phyloP scores from a whole-genome alignment of 148 eudicot genomes.

The Rhododendron simsii region DNA sequence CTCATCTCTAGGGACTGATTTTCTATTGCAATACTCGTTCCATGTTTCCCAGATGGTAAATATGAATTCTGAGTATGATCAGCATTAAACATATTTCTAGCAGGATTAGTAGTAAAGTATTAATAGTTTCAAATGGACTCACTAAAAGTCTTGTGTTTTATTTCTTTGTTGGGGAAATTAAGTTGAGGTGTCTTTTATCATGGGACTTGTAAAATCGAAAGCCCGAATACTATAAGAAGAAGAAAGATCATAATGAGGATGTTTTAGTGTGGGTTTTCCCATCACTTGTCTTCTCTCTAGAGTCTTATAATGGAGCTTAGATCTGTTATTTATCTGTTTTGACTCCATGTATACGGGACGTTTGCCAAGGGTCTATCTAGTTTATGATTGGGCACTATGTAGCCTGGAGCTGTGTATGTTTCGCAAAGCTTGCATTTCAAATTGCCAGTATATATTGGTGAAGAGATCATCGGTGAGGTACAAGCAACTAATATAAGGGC shows the following conservation, averaged over 20 bases:
- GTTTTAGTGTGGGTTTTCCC: background rate
- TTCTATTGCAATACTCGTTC: background rate
- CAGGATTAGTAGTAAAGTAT: background rate
- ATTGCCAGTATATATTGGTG: constrained; percentile 64
- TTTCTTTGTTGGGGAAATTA: background rate
- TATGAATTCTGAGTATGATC: background rate
- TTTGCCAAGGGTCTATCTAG: background rate
- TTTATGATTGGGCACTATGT: constrained; percentile 9
- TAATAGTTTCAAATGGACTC: background rate
- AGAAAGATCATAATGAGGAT: too few relatives aligned
- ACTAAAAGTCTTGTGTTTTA: background rate
- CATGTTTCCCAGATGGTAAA: background rate
- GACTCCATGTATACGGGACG: background rate
- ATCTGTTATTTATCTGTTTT: background rate
- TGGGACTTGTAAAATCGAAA: too few relatives aligned
- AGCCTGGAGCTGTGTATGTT: constrained; percentile 84
- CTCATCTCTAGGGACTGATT: background rate
- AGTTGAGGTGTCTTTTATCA: background rate
- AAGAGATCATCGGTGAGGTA: constrained; percentile 56
- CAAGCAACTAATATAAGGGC: constrained; percentile 27
- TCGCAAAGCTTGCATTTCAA: constrained; percentile 74
- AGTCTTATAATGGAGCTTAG: background rate
- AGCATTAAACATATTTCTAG: background rate
- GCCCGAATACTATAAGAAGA: too few relatives aligned
- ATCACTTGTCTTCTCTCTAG: background rate